phyloP scores from a whole-genome alignment of 805 yeast genomes.

The Starmerella scarabaei region DNA sequence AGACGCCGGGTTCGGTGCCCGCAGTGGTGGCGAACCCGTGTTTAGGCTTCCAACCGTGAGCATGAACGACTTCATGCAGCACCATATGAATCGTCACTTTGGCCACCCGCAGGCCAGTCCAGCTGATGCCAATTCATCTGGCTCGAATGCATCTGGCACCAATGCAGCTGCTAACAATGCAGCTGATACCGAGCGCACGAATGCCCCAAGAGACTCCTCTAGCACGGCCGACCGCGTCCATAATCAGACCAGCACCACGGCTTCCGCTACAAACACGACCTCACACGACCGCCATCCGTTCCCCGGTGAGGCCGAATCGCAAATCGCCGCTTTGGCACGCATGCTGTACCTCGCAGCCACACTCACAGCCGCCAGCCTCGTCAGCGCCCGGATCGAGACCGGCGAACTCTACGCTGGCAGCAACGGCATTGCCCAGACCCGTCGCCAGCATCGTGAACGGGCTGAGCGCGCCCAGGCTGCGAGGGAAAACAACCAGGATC shows the following conservation, averaged over 20 bases:
- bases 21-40: no score
- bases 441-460: constrained; percentile 1
- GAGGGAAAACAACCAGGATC: background rate
- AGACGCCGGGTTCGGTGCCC: no score
- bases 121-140: background rate
- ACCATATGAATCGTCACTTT: no score
- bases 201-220: background rate
- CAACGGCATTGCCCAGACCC: constrained; percentile 1
- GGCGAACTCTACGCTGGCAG: constrained; percentile 14
- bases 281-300: background rate
- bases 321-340: constrained; percentile 3
- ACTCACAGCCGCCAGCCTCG: constrained; percentile 10
- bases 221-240: background rate
- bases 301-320: background rate
- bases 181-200: background rate
- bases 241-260: no score
- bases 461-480: background rate
- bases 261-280: background rate
- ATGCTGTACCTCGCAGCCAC: constrained; percentile 12
- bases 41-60: no score
- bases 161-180: background rate
- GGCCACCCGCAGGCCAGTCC: no score
- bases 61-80: no score
- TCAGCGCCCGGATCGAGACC: constrained; percentile 4
- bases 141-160: background rate